Evolutionary conservation across 768 basidiomycete genomes (phyloP).

Genomic region (Podaxis rugospora): DNA sequence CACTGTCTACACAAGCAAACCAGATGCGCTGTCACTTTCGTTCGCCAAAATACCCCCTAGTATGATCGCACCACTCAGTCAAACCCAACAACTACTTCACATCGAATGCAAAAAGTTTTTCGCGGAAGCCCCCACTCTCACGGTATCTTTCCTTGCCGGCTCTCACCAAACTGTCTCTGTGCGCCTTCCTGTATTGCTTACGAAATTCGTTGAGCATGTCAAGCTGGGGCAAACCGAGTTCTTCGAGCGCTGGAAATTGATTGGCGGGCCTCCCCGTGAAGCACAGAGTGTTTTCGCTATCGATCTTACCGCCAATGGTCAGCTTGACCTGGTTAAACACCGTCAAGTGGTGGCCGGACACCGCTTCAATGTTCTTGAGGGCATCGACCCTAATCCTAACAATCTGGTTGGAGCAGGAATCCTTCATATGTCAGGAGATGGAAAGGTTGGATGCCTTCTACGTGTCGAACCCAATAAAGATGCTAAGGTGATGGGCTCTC

Average conservation of each 20-base stretch:
- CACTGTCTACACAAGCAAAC: conserved; percentile 65
- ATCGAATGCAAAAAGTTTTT: conserved; percentile 94
- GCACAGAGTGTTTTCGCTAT: conserved; percentile 87
- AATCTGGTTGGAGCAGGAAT: conserved; percentile 97
- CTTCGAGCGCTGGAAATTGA: conserved; percentile 98
- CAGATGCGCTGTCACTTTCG: conserved; percentile 72
- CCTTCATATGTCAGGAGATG: conserved; percentile 83
- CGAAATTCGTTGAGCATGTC: conserved; percentile 94
- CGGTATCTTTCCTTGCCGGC: conserved; percentile 88
- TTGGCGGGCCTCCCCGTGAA: conserved; percentile 93
- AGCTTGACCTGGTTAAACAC: conserved; percentile 72
- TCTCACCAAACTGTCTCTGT: conserved; percentile 84
- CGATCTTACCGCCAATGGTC: conserved; percentile 55
- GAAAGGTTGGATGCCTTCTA: conserved; percentile 93
- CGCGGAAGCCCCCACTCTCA: conserved; percentile 68
- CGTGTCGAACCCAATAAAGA: conserved; percentile 93
- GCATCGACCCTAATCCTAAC: conserved; percentile 90
- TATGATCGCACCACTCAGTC: conserved; percentile 74
- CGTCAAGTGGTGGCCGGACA: conserved; percentile 76
- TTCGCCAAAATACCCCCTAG: conserved; percentile 91
- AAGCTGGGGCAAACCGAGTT: conserved; percentile 80
- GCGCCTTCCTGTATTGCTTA: conserved; percentile 80
- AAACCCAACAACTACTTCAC: conserved; percentile 90
- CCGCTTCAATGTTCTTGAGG: conserved; percentile 70
- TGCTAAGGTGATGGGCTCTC: conserved; percentile 65